These are phyloP conservation scores for Microsporum audouinii DNA, from an alignment of 2,329 filamentous ascomycete genomes.

Conservation along the genomic window DNA sequence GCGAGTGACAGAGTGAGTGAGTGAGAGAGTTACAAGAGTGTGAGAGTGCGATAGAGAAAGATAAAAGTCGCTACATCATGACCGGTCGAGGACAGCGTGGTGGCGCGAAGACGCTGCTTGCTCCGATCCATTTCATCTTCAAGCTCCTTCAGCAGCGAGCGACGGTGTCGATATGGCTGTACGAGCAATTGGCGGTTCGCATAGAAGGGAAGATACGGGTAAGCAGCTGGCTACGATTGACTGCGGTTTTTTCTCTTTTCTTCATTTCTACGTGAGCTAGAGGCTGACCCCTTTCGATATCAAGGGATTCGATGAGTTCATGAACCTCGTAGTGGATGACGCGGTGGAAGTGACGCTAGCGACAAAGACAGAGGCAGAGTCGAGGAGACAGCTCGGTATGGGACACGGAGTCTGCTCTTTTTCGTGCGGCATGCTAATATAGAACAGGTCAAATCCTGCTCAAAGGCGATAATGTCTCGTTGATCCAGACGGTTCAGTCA, in stretches of 20 bases:
- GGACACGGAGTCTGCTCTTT: conserved; percentile 1
- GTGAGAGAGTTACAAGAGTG: neutral
- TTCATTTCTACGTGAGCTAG: neutral
- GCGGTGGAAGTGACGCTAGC: conserved; percentile 82
- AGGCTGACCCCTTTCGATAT: conserved; percentile 1
- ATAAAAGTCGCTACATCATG: conserved; percentile 28
- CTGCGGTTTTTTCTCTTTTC: neutral
- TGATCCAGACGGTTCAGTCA: conserved; percentile 53
- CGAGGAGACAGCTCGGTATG: conserved; percentile 66
- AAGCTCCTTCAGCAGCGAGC: conserved; percentile 77
- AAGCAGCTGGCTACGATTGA: conserved; percentile 21
- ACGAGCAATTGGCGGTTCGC: conserved; percentile 84
- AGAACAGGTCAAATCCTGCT: conserved; percentile 67
- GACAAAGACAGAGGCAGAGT: conserved; percentile 71
- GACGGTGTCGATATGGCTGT: conserved; percentile 89
- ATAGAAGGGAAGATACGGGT: conserved; percentile 96
- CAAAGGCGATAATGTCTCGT: conserved; percentile 77
- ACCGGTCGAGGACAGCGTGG: conserved; percentile 46
- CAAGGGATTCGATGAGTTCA: conserved; percentile 97
- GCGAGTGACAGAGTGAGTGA: neutral
- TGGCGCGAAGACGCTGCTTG: conserved; percentile 57
- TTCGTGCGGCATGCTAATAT: neutral
- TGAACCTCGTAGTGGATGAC: conserved; percentile 96
- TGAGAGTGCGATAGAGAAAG: neutral
- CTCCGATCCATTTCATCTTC: conserved; percentile 82